Conservation (phyloP, 371 early-diverging fungal genomes). For the Mucor racemosus region DNA sequence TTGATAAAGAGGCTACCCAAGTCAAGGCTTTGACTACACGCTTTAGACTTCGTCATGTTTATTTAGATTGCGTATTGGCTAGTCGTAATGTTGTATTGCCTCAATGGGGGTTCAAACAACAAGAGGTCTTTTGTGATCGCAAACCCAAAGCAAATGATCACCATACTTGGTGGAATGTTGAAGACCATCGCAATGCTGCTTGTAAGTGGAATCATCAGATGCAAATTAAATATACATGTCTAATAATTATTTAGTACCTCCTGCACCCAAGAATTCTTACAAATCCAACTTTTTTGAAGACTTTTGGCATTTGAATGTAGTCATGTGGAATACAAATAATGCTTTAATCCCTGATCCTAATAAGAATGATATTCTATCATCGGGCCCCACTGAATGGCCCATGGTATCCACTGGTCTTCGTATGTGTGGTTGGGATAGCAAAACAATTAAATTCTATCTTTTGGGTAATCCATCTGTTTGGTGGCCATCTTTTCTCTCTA, state of each 20-base stretch:
- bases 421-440: slow-evolving; percentile 97
- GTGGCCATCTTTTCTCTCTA: slow-evolving; percentile 81
- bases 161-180: slow-evolving; percentile 94
- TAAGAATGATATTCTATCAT: slow-evolving; percentile 90
- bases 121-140: slow-evolving; percentile 89
- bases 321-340: slow-evolving; percentile 98
- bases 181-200: slow-evolving; percentile 80
- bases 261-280: slow-evolving; percentile 63
- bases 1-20: slow-evolving; percentile 36
- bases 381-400: slow-evolving; percentile 95
- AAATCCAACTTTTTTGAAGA: slow-evolving; percentile 82
- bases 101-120: slow-evolving; percentile 98
- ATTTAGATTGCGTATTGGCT: slow-evolving; percentile 79
- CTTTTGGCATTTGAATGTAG: slow-evolving; percentile 91
- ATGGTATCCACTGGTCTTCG: slow-evolving; percentile 89
- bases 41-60: slow-evolving; percentile 84
- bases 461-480: slow-evolving; percentile 97
- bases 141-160: slow-evolving; percentile 57
- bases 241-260: slow-evolving; percentile 48
- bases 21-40: slow-evolving; percentile 82
- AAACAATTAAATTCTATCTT: slow-evolving; percentile 89
- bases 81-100: slow-evolving; percentile 83
- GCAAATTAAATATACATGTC: neutral
- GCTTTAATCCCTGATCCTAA: slow-evolving; percentile 96
- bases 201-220: slow-evolving; percentile 25